phyloP scores from a whole-genome alignment of 805 yeast genomes.

The Schwanniomyces vanrijiae region DNA sequence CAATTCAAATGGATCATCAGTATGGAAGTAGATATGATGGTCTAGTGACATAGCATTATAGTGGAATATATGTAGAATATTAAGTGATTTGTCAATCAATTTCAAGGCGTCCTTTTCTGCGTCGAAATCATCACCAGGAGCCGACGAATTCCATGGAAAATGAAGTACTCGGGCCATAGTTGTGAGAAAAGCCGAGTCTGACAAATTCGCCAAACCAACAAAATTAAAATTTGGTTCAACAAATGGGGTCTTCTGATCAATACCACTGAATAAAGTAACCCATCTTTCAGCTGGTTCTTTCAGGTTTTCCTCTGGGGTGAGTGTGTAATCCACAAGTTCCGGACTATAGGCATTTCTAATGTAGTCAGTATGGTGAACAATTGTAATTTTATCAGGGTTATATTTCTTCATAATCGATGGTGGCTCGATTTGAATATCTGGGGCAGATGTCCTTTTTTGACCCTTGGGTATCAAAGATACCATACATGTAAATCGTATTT shows the following conservation, averaged over 20 bases:
- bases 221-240: conserved; percentile 27
- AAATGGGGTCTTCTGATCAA: conserved; percentile 22
- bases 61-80: conserved; percentile 37
- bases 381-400: conserved; percentile 21
- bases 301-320: conserved; percentile 34
- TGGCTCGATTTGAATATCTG: conserved; percentile 11
- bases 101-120: conserved; percentile 30
- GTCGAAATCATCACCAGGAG: conserved; percentile 31
- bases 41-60: conserved; percentile 47
- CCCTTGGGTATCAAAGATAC: conserved; percentile 39
- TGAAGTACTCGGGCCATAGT: conserved; percentile 42
- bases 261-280: conserved; percentile 40
- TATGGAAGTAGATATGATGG: conserved; percentile 44
- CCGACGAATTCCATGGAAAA: conserved; percentile 42
- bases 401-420: conserved; percentile 20
- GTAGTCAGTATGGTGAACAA: conserved; percentile 36
- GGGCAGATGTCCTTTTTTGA: conserved; percentile 4
- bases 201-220: conserved; percentile 37
- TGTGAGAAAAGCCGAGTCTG: conserved; percentile 41
- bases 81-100: conserved; percentile 28
- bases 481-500: conserved; percentile 51
- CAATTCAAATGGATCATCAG: conserved; percentile 18
- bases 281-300: conserved; percentile 35
- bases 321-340: conserved; percentile 32
- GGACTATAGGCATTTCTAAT: conserved; percentile 37